phyloP scores from a whole-genome alignment of 73 alveolate genomes.

The Paramecium biaurelia region DNA sequence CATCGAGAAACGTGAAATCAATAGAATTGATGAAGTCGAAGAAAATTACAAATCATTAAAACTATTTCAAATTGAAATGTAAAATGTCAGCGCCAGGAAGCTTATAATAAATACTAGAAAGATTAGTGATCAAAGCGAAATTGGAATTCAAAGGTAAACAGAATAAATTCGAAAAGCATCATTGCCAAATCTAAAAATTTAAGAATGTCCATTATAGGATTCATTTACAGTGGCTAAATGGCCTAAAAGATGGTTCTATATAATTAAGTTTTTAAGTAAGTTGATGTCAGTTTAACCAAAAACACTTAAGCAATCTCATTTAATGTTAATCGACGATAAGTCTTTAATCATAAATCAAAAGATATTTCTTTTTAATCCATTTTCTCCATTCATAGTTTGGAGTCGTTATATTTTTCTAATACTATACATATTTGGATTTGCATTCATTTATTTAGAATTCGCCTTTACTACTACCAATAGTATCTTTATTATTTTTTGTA shows the following conservation, averaged over 20 bases:
- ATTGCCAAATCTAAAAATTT: neutral
- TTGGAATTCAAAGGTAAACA: neutral
- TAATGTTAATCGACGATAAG: neutral
- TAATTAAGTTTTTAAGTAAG: neutral
- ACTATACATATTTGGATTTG: neutral
- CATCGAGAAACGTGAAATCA: neutral
- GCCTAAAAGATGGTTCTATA: neutral
- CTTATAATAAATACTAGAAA: neutral
- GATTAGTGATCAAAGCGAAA: neutral
- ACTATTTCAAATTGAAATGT: constrained; percentile 28
- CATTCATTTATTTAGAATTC: neutral
- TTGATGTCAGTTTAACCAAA: neutral
- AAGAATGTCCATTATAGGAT: neutral
- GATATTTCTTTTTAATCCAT: neutral
- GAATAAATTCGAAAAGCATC: neutral
- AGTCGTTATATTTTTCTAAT: neutral
- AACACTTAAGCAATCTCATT: neutral
- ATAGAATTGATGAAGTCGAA: constrained; percentile 44
- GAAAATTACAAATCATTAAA: constrained; percentile 37
- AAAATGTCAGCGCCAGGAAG: neutral
- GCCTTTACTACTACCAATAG: neutral
- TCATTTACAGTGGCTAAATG: neutral
- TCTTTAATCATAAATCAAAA: neutral
- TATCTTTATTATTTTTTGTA: neutral
- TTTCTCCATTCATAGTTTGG: neutral